These are phyloP conservation scores for Beauveria medogensis DNA, from an alignment of 2,329 filamentous ascomycete genomes.

Conservation along the genomic window DNA sequence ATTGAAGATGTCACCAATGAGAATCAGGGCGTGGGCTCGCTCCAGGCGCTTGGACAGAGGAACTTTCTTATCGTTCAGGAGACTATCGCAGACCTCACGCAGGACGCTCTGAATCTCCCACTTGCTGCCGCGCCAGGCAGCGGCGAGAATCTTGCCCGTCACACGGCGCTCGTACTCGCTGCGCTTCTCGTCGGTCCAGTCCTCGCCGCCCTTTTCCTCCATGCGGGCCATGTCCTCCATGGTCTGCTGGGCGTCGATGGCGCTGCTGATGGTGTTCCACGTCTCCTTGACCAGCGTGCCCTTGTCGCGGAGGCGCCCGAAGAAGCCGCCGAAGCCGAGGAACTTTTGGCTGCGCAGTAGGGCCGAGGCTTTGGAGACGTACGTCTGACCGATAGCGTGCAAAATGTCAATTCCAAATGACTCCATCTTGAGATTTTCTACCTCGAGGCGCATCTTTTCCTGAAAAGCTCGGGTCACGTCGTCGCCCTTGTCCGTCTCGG, in stretches of 20 bases:
- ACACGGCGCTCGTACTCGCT: conserved; percentile 91
- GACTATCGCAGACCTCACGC: conserved; percentile 84
- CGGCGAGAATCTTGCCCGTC: conserved; percentile 95
- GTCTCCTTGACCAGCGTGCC: conserved; percentile 95
- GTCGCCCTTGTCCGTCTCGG: conserved; percentile 82
- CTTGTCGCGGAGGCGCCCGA: conserved; percentile 90
- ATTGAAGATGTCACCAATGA: conserved; percentile 82
- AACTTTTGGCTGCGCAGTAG: conserved; percentile 95
- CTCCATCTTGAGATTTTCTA: conserved; percentile 99
- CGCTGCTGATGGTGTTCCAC: conserved; percentile 94
- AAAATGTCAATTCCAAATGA: conserved; percentile 94
- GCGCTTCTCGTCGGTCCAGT: conserved; percentile 97
- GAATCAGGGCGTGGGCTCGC: conserved; percentile 78
- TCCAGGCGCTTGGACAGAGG: conserved; percentile 79
- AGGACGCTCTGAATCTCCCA: conserved; percentile 97
- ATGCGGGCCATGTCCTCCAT: conserved; percentile 98
- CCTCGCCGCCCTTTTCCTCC: conserved; percentile 89
- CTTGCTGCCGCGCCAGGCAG: conserved; percentile 91
- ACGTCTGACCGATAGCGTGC: conserved; percentile 88
- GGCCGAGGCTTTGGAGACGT: conserved; percentile 76
- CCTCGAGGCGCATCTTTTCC: conserved; percentile 88
- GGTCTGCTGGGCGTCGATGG: conserved; percentile 93
- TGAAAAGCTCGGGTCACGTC: conserved; percentile 87
- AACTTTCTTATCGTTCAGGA: conserved; percentile 73
- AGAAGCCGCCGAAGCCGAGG: conserved; percentile 91